Conservation (phyloP, 305 asterid species). For the Fraxinus sp. region DNA sequence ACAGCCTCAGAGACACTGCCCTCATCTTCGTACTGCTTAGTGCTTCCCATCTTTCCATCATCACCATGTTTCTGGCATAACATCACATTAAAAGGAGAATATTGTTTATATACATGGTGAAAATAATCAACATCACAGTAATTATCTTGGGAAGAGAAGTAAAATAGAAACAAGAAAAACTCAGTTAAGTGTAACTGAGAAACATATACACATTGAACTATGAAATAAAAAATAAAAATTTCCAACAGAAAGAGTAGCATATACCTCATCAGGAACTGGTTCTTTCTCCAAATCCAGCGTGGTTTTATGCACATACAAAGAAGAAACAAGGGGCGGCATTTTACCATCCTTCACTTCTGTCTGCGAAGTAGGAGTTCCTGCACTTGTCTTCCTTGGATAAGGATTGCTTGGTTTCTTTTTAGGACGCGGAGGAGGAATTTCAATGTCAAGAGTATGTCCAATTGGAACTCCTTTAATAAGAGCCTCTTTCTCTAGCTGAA, state of each 20-base stretch:
- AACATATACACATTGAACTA: neutral
- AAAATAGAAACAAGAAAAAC: neutral
- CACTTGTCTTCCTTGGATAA: constrained; percentile 74
- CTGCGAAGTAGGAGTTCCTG: constrained; percentile 44
- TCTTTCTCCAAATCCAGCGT: constrained; percentile 54
- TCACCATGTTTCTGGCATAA: constrained; percentile 47
- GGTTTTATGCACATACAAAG: constrained; percentile 42
- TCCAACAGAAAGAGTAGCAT: constrained; percentile 2
- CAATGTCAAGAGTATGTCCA: constrained; percentile 77
- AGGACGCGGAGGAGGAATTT: constrained; percentile 98
- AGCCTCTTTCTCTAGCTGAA: constrained; percentile 95
- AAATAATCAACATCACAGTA: constrained; percentile 7
- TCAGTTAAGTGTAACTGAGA: neutral
- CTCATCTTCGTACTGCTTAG: constrained; percentile 39
- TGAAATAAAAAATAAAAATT: constrained; percentile 1
- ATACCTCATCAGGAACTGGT: constrained; percentile 58
- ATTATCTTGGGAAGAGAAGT: constrained; percentile 13
- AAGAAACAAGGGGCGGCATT: constrained; percentile 39
- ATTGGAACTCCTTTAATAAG: constrained; percentile 65
- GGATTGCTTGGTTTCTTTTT: constrained; percentile 95
- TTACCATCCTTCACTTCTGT: constrained; percentile 62
- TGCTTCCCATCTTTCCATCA: constrained; percentile 46
- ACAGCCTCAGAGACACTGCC: constrained; percentile 40
- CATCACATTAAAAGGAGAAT: constrained; percentile 1
- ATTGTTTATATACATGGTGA: constrained; percentile 17